A percentile compares a stretch with the other conserved stretches of the same genome.
phyloP scores from a whole-genome alignment of 2,329 filamentous ascomycete species.

The Beauveria sp. region DNA sequence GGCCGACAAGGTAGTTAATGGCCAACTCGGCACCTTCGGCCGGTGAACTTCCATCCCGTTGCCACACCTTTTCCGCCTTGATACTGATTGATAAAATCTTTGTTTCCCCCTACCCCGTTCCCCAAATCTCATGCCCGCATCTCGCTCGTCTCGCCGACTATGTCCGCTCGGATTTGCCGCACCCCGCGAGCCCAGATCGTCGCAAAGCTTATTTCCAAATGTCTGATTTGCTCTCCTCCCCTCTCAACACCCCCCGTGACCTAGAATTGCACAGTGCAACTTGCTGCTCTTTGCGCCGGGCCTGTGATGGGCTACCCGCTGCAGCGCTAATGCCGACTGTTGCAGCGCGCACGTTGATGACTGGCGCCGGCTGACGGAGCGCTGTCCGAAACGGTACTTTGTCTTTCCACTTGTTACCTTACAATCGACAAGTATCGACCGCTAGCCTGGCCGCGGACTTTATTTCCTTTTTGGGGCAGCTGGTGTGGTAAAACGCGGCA shows the following conservation, averaged over 20 bases:
- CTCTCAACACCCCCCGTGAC: background rate
- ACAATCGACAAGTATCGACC: background rate
- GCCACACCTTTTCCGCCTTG: background rate
- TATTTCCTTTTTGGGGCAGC: background rate
- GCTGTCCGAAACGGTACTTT: background rate
- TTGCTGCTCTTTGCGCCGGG: background rate
- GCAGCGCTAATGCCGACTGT: background rate
- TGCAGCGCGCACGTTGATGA: background rate
- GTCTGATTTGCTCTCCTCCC: background rate
- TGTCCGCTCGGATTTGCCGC: conserved; percentile 5
- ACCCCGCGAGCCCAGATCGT: background rate
- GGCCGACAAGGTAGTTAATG: background rate
- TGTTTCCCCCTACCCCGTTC: background rate
- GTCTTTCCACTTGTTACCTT: background rate
- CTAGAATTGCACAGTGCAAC: background rate
- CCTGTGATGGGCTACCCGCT: background rate
- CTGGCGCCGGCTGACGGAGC: background rate
- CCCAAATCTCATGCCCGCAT: background rate
- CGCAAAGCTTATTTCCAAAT: background rate
- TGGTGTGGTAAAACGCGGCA: background rate
- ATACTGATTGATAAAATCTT: background rate
- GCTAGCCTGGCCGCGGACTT: background rate
- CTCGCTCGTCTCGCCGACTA: conserved; percentile 5
- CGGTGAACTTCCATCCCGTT: background rate
- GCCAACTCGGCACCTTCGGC: background rate